Conservation (phyloP, 768 basidiomycete genomes). For the Hygrophoropsis aurantiaca region DNA sequence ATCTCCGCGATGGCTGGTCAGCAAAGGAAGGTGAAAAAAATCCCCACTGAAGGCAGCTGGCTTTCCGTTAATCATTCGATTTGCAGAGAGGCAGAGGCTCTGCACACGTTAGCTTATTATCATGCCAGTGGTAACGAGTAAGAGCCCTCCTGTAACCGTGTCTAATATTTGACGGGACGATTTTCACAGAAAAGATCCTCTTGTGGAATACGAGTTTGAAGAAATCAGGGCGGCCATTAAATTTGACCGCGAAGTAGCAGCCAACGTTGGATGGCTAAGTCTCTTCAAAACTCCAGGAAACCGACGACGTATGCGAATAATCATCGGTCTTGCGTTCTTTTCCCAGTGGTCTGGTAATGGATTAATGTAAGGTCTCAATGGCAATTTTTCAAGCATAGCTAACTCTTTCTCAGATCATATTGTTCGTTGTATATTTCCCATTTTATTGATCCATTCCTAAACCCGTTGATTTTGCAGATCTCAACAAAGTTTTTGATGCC, state of each 20-base stretch:
- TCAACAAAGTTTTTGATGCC: constrained; percentile 52
- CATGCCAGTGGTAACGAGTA: constrained; percentile 51
- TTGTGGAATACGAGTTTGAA: constrained; percentile 60
- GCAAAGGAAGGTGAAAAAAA: constrained; percentile 15
- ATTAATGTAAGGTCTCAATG: constrained; percentile 32
- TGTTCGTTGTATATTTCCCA: constrained; percentile 18
- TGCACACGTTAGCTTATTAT: constrained; percentile 50
- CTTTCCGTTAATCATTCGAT: not conserved
- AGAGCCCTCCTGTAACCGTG: not conserved
- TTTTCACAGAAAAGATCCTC: constrained; percentile 41
- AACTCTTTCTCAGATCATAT: constrained; percentile 15
- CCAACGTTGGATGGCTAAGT: constrained; percentile 42
- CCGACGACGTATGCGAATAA: constrained; percentile 52
- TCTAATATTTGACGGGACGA: too few relatives aligned
- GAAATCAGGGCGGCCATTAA: constrained; percentile 62
- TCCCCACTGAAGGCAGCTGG: not conserved
- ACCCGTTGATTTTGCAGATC: constrained; percentile 27
- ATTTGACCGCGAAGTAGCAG: constrained; percentile 39
- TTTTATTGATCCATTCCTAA: not conserved
- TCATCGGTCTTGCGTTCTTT: constrained; percentile 59
- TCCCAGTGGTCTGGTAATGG: constrained; percentile 60
- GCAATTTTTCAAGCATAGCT: not conserved
- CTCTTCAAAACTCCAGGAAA: constrained; percentile 54
- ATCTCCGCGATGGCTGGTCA: constrained; percentile 31
- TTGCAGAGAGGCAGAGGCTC: constrained; percentile 43